Percentiles rank a stretch among this genome's conserved stretches.
phyloP scores from a whole-genome alignment of 345 rosid species.

The Moricandia arvensis region DNA sequence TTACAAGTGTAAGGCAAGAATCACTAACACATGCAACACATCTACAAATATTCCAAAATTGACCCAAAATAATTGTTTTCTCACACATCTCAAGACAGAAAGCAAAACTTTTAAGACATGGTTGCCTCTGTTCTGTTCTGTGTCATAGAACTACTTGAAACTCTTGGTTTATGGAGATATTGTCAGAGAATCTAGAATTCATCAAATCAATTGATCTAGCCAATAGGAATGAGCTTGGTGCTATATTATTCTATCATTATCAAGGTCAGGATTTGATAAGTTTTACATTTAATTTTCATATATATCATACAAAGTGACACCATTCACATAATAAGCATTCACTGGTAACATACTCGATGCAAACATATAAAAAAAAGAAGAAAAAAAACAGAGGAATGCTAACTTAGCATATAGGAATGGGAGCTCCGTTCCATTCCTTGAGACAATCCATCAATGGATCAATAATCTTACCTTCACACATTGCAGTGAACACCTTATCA shows the following conservation, averaged over 20 bases:
- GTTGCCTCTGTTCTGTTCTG: conserved; percentile 12
- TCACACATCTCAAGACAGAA: neutral
- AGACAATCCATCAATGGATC: conserved; percentile 72
- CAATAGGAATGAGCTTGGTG: neutral
- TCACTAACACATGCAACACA: too few species aligned
- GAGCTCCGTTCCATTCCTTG: conserved; percentile 73
- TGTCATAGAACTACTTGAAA: neutral
- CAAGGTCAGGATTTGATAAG: neutral
- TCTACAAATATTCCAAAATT: neutral
- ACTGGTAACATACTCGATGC: neutral
- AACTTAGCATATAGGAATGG: conserved; percentile 52
- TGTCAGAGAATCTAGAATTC: neutral
- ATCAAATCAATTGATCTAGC: neutral
- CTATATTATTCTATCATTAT: neutral
- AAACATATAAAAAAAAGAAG: neutral
- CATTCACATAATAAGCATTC: conserved; percentile 17
- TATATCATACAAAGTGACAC: conserved; percentile 16
- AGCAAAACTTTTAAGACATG: neutral
- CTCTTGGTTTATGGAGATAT: neutral
- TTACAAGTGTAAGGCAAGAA: neutral
- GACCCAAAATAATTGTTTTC: neutral
- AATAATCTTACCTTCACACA: conserved; percentile 60
- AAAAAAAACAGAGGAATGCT: conserved; percentile 6
- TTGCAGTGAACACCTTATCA: conserved; percentile 59
- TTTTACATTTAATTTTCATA: conserved; percentile 14